Percentiles rank a stretch among this genome's conserved stretches.
Evolutionary conservation across 2,329 filamentous ascomycete genomes (phyloP).

Genomic region (Penicillium hordei): DNA sequence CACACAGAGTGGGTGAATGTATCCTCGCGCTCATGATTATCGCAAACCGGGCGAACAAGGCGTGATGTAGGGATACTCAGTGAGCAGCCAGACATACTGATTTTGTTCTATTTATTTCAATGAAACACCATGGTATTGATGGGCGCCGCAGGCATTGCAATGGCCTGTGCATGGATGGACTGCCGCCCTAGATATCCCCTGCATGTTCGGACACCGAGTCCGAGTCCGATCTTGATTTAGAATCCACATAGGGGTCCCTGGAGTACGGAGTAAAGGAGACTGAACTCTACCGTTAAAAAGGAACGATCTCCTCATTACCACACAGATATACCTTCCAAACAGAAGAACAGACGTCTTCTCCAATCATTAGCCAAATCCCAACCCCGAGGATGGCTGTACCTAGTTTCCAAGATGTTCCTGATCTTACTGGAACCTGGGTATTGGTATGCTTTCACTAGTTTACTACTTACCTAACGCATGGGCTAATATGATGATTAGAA

Average conservation of each 20-base stretch:
- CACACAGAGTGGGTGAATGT: background rate
- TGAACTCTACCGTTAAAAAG: background rate
- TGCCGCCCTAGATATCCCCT: background rate
- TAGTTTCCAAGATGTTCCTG: background rate
- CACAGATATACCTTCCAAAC: background rate
- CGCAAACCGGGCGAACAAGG: background rate
- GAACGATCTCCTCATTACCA: background rate
- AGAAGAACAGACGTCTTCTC: too few species aligned
- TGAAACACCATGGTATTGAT: background rate
- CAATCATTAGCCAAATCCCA: background rate
- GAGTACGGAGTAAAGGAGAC: background rate
- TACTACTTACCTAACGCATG: background rate
- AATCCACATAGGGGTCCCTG: background rate
- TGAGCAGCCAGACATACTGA: background rate
- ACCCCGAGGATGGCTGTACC: constrained; percentile 7
- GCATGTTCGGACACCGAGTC: constrained; percentile 14
- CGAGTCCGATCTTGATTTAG: constrained; percentile 12
- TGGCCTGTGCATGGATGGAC: background rate
- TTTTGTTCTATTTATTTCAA: background rate
- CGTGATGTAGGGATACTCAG: background rate
- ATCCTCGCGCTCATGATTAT: background rate
- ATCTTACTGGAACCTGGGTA: constrained; percentile 18
- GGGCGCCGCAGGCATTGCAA: background rate
- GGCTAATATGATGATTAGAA: constrained; percentile 10
- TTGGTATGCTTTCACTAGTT: constrained; percentile 8